A percentile compares a stretch with the other conserved stretches of the same genome.
Conservation (phyloP, 116 monocot species). For the Dioscorea cayenensis region DNA sequence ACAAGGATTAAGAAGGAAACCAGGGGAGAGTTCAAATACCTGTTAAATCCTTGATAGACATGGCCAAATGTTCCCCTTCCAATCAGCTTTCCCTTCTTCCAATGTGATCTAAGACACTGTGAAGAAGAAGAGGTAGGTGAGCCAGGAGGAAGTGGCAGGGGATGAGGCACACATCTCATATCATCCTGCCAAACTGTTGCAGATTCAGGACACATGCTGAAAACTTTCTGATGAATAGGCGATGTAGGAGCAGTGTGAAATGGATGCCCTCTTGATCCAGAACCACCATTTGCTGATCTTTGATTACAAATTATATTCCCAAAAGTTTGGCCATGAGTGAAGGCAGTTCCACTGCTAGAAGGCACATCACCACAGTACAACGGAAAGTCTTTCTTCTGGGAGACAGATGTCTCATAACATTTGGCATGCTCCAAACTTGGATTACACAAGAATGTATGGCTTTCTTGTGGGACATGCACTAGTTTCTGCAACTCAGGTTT, state of each 20-base stretch:
- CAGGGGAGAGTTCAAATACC: constrained; percentile 21
- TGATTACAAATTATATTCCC: constrained; percentile 14
- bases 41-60: constrained; percentile 83
- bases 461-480: constrained; percentile 32
- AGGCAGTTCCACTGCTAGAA: constrained; percentile 15
- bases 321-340: constrained; percentile 9
- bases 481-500: constrained; percentile 20
- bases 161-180: constrained; percentile 47
- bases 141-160: constrained; percentile 63
- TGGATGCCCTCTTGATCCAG: constrained; percentile 25
- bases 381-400: constrained; percentile 27
- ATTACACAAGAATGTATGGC: constrained; percentile 14
- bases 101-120: constrained; percentile 40
- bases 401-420: constrained; percentile 13
- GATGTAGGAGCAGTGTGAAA: constrained; percentile 27
- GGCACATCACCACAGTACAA: constrained; percentile 13
- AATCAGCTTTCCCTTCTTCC: constrained; percentile 80
- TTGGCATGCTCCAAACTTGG: constrained; percentile 30
- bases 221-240: constrained; percentile 21
- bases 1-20: not conserved
- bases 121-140: constrained; percentile 42
- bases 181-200: constrained; percentile 38
- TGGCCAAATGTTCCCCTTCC: constrained; percentile 88
- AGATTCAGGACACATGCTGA: constrained; percentile 28
- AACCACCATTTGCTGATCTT: constrained; percentile 19